Evolutionary conservation across 805 yeast genomes (phyloP).

Genomic region (Metschnikowia similis): DNA sequence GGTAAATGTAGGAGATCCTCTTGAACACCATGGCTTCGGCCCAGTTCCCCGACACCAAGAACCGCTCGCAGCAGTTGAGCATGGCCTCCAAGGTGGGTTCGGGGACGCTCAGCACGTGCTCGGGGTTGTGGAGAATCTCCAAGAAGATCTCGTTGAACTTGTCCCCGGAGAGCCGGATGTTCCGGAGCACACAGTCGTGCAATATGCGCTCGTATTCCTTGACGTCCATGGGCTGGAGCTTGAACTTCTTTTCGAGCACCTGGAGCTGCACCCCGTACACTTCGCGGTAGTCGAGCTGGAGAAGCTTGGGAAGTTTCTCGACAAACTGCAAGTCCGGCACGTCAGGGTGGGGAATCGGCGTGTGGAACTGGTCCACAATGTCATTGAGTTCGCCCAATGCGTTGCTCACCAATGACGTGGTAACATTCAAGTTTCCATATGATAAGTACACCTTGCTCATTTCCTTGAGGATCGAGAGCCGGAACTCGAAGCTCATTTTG

Average conservation of each 20-base stretch:
- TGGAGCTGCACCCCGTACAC: constrained; percentile 18
- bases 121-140: constrained; percentile 2
- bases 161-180: constrained; percentile 18
- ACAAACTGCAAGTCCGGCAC: background rate
- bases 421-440: constrained; percentile 21
- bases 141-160: constrained; percentile 17
- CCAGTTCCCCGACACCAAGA: constrained; percentile 30
- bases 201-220: constrained; percentile 6
- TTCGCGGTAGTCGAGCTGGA: constrained; percentile 17
- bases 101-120: background rate
- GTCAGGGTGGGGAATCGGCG: background rate
- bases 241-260: constrained; percentile 1
- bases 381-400: constrained; percentile 24
- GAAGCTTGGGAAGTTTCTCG: constrained; percentile 17
- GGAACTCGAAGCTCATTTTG: constrained; percentile 20
- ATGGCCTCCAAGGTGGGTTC: constrained; percentile 9
- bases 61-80: constrained; percentile 25
- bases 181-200: constrained; percentile 3
- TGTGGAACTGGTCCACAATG: constrained; percentile 9
- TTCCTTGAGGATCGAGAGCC: constrained; percentile 23
- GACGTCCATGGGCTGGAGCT: background rate
- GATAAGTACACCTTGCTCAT: constrained; percentile 27
- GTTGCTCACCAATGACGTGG: constrained; percentile 20
- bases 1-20: constrained; percentile 25
- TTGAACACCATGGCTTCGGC: constrained; percentile 22